phyloP scores from a whole-genome alignment of 768 basidiomycete genomes.

The Rhizopogon vesiculosus region DNA sequence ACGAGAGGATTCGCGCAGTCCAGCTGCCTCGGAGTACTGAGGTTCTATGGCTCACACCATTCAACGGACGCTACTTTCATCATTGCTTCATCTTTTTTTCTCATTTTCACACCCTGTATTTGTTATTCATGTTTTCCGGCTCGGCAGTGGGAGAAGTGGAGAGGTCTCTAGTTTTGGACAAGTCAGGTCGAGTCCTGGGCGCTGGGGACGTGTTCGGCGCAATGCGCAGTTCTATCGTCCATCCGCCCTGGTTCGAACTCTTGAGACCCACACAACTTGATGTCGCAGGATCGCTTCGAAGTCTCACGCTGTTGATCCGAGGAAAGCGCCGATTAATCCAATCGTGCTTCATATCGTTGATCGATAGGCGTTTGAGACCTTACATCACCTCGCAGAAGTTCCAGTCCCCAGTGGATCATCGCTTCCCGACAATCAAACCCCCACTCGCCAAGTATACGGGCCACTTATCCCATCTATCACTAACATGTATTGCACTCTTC shows the following conservation, averaged over 20 bases:
- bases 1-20: slow-evolving; percentile 54
- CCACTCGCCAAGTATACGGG: slow-evolving; percentile 14
- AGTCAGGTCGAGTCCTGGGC: slow-evolving; percentile 22
- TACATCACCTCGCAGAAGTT: slow-evolving; percentile 12
- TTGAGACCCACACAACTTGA: slow-evolving; percentile 31
- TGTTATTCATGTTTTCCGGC: slow-evolving; percentile 25
- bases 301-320: slow-evolving; percentile 29
- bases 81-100: slow-evolving; percentile 30
- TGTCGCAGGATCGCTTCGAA: slow-evolving; percentile 31
- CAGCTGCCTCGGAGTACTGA: slow-evolving; percentile 28
- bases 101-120: slow-evolving; percentile 29
- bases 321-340: slow-evolving; percentile 20
- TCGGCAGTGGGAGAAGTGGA: slow-evolving; percentile 18
- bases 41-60: slow-evolving; percentile 12
- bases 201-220: slow-evolving; percentile 32
- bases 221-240: slow-evolving; percentile 22
- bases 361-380: slow-evolving; percentile 34
- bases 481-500: slow-evolving; percentile 16
- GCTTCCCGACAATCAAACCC: slow-evolving; percentile 19
- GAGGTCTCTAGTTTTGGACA: slow-evolving; percentile 8
- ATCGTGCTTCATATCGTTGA: slow-evolving; percentile 37
- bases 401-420: slow-evolving; percentile 24
- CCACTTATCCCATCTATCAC: slow-evolving; percentile 15
- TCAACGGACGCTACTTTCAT: slow-evolving; percentile 23
- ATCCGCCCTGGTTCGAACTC: slow-evolving; percentile 14